Conservation (phyloP, 495 filamentous ascomycete species). For the Podospora pseudocomata region DNA sequence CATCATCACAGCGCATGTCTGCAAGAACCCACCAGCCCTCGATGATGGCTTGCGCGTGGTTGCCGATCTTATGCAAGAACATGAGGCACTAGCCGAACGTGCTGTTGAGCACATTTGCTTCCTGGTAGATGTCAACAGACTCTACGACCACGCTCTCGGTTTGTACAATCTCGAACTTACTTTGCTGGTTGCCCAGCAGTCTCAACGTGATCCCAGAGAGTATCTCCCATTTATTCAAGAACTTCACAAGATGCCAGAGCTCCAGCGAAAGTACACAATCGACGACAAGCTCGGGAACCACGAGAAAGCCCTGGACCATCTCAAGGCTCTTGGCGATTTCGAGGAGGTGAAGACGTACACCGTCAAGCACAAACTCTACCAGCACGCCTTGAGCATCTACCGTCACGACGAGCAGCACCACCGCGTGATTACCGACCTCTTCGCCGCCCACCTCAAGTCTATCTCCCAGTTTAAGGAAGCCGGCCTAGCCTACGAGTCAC, state of each 20-base stretch:
- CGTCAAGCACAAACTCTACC: constrained; percentile 74
- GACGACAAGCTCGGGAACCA: constrained; percentile 78
- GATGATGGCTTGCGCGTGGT: constrained; percentile 80
- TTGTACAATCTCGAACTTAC: constrained; percentile 89
- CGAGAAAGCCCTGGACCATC: constrained; percentile 70
- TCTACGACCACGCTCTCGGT: constrained; percentile 89
- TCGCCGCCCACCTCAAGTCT: constrained; percentile 72
- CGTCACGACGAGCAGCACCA: constrained; percentile 64
- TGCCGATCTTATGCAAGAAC: constrained; percentile 64
- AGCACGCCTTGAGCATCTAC: constrained; percentile 73
- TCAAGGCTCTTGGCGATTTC: constrained; percentile 62
- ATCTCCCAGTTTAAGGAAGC: constrained; percentile 78
- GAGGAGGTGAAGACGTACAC: constrained; percentile 73
- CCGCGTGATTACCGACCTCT: constrained; percentile 62
- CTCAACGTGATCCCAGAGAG: constrained; percentile 91
- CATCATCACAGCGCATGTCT: constrained; percentile 89
- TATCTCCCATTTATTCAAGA: constrained; percentile 92
- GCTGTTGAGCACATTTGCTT: constrained; percentile 97
- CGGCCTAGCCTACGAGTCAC: constrained; percentile 81
- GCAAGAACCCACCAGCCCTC: constrained; percentile 85
- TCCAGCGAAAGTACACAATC: constrained; percentile 74
- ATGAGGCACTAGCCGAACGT: constrained; percentile 67
- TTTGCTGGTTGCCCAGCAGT: constrained; percentile 87
- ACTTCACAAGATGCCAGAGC: constrained; percentile 65
- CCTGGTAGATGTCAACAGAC: constrained; percentile 82